Base-by-base conservation (phyloP, 2,329 filamentous ascomycete species). In the Phyllosticta citrichinensis region DNA sequence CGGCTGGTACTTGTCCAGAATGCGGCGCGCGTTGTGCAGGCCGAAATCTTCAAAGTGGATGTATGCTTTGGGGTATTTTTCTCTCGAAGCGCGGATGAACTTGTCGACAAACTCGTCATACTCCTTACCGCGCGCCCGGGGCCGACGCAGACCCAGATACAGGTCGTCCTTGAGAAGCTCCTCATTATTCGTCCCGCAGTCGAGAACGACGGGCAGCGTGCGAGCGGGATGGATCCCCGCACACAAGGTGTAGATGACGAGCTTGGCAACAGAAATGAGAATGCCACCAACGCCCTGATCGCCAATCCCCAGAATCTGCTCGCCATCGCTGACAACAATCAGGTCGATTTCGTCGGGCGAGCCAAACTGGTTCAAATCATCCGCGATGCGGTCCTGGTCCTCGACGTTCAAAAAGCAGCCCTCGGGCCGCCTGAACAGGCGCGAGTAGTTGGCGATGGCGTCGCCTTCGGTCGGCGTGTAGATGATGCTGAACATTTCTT, bases 11-110 rank as follows among this genome's bases (percentile, higher is more conserved):
- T 80, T 82, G 63, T 96, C 88, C 0, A 96, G 79, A 2, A 96
- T 82, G 3, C 88, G 82, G 30, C 88, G 80, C 0, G 89, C 88
- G 68, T 96, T 96, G 1, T 73, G 73, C 0, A 95, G 75, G 0
- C 90, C 91, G 75, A 96, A 95, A 69, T 96, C 91, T 68, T 96
- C 89, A 69, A 95, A 96, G 68, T 96, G 91, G 20, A 96, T 87
- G 67, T 92, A 93, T 0, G 91, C 90, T 54, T 81, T 85, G 0
- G 91, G 91, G 63, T 87, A 96, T 1, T 85, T 79, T 66, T 87
- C 84, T 53, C 85, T 79, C 0, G 87, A 87, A 0, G 84, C 80
- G 57, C 79, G 76, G 9, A 96, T 83, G 68, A 96, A 96, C 0
- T 75, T 82, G 54, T 90, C 87, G 1, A 95, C 83, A 63, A 96